Conservation (phyloP, 78 protist species). For the Dictyostelium capitatum region DNA sequence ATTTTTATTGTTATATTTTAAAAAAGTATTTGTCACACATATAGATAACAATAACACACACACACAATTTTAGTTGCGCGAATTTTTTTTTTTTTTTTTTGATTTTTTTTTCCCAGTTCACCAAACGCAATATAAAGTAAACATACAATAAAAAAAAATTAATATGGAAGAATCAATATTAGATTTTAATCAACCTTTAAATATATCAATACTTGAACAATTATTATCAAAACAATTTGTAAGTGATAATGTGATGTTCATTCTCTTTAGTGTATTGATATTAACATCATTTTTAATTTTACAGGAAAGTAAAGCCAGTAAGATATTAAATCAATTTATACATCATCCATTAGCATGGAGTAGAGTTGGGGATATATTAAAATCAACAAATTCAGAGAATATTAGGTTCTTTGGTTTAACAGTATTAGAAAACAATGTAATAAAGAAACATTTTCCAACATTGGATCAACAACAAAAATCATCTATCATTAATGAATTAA, state of each 20-base stretch:
- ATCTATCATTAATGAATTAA: background rate
- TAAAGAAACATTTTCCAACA: constrained; percentile 4
- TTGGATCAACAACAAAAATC: background rate
- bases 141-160: too few relatives aligned
- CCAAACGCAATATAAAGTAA: too few relatives aligned
- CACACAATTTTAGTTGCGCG: too few relatives aligned
- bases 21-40: too few relatives aligned
- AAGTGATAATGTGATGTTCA: background rate
- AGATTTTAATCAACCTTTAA: constrained; percentile 1
- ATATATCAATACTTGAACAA: background rate
- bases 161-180: background rate
- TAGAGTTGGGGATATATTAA: constrained; percentile 4
- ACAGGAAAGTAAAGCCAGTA: constrained; percentile 39
- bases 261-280: background rate
- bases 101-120: too few relatives aligned
- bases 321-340: constrained; percentile 28
- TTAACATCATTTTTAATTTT: too few relatives aligned
- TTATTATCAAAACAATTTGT: background rate
- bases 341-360: constrained; percentile 35
- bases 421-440: constrained; percentile 44
- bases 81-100: too few relatives aligned
- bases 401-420: constrained; percentile 45
- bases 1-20: too few relatives aligned
- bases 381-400: background rate
- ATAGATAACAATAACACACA: too few relatives aligned